Percentiles rank a stretch among this genome's conserved stretches.
Evolutionary conservation across 2,329 filamentous ascomycete genomes (phyloP).

Genomic region (Colletotrichum sp.): DNA sequence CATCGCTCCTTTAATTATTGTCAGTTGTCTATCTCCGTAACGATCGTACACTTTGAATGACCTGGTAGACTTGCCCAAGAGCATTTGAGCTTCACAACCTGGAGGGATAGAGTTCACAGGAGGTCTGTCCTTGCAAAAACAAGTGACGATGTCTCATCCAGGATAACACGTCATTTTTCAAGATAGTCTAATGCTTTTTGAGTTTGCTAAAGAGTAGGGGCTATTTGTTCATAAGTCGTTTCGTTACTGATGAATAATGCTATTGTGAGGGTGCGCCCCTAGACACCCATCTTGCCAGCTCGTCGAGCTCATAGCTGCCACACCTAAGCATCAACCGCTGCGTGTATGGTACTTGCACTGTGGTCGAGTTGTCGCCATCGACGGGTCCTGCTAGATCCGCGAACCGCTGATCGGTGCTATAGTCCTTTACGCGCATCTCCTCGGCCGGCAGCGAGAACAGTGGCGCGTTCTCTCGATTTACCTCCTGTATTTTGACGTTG

Average conservation of each 20-base stretch:
- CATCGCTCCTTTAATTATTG: neutral
- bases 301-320: slow-evolving; percentile 13
- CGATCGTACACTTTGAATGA: neutral
- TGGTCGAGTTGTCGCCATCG: neutral
- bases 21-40: neutral
- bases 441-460: slow-evolving; percentile 17
- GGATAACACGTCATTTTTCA: neutral
- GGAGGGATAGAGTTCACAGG: neutral
- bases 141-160: neutral
- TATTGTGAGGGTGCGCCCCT: neutral
- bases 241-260: neutral
- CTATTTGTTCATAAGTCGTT: neutral
- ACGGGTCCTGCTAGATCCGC: neutral
- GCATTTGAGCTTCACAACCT: neutral
- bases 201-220: neutral
- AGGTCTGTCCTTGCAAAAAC: neutral
- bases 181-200: neutral
- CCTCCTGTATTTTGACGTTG: slow-evolving; percentile 9
- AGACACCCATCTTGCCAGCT: slow-evolving; percentile 8
- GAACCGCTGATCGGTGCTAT: neutral
- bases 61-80: neutral
- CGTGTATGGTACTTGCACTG: neutral
- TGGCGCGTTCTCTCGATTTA: neutral
- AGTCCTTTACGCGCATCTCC: slow-evolving; percentile 18
- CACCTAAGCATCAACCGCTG: slow-evolving; percentile 9